Percentiles rank a stretch among this genome's conserved stretches.
Conservation (phyloP, 345 rosid genomes). For the Turritis glabra region DNA sequence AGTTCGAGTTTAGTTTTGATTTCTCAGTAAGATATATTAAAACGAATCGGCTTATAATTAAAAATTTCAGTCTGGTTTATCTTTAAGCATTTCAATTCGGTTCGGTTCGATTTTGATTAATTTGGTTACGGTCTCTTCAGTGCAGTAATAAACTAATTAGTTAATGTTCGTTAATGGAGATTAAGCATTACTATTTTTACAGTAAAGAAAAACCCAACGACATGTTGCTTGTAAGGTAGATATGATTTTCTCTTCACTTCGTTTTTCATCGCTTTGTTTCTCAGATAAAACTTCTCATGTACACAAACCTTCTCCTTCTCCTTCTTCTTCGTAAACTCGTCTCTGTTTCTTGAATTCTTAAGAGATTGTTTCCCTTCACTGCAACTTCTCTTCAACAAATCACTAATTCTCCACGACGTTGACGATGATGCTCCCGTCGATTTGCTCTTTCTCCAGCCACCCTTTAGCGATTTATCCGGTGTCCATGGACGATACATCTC, state of each 20-base stretch:
- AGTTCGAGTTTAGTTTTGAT: too few species aligned
- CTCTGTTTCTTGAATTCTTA: constrained; percentile 8
- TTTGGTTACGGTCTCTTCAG: too few species aligned
- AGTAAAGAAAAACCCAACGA: constrained; percentile 52
- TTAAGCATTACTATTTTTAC: background rate
- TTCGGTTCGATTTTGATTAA: too few species aligned
- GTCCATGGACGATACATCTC: too few species aligned
- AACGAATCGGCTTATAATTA: too few species aligned
- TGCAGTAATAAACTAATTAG: too few species aligned
- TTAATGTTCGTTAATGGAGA: too few species aligned
- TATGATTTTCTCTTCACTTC: constrained; percentile 57
- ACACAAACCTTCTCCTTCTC: constrained; percentile 43
- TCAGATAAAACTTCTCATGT: constrained; percentile 58
- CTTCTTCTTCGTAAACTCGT: background rate
- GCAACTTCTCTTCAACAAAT: constrained; percentile 59
- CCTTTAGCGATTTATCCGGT: constrained; percentile 42
- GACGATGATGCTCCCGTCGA: constrained; percentile 50
- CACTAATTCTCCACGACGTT: constrained; percentile 54
- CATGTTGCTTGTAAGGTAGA: constrained; percentile 63
- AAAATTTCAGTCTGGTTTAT: too few species aligned
- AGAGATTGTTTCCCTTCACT: constrained; percentile 69
- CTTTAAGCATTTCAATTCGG: too few species aligned
- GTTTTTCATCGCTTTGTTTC: constrained; percentile 52
- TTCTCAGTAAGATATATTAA: too few species aligned
- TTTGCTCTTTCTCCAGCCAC: constrained; percentile 63